These are phyloP conservation scores for Lanmaoa pseudosensibilis DNA, from an alignment of 768 basidiomycete species.

Conservation along the genomic window DNA sequence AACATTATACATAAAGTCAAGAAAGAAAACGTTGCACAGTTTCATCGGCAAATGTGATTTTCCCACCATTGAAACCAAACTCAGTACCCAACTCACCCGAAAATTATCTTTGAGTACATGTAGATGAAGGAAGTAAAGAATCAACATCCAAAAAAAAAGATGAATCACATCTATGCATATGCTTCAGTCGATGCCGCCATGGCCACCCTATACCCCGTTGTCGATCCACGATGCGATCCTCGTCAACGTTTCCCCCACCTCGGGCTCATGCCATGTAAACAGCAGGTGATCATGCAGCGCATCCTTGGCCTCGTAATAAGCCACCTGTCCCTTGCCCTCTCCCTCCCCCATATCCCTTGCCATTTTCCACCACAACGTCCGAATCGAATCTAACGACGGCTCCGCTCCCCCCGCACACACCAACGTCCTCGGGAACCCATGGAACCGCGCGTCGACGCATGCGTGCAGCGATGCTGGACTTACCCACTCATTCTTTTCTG, in stretches of 20 bases:
- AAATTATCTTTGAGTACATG: no score
- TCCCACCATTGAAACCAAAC: no score
- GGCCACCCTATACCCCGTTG: not conserved
- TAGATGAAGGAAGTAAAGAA: no score
- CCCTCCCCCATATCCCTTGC: slow-evolving; percentile 51
- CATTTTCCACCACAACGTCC: slow-evolving; percentile 50
- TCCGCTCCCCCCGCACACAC: slow-evolving; percentile 61
- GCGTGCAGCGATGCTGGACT: slow-evolving; percentile 56
- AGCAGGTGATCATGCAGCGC: slow-evolving; percentile 54
- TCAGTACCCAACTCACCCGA: no score
- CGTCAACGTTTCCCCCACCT: slow-evolving; percentile 47
- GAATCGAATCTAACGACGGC: slow-evolving; percentile 53
- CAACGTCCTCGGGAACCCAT: slow-evolving; percentile 60
- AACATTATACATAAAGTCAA: not conserved
- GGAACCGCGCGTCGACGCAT: slow-evolving; percentile 42
- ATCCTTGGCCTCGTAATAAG: slow-evolving; percentile 51
- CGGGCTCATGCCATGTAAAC: slow-evolving; percentile 56
- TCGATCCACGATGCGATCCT: slow-evolving; percentile 51
- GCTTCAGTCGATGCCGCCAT: not conserved
- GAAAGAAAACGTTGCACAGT: no score
- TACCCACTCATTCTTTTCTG: slow-evolving; percentile 52
- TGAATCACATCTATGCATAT: no score
- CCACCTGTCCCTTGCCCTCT: slow-evolving; percentile 37
- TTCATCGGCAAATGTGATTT: no score
- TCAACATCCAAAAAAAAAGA: no score